Conservation (phyloP, 176 grass and related monocot genomes). For the Triticum turgidum region DNA sequence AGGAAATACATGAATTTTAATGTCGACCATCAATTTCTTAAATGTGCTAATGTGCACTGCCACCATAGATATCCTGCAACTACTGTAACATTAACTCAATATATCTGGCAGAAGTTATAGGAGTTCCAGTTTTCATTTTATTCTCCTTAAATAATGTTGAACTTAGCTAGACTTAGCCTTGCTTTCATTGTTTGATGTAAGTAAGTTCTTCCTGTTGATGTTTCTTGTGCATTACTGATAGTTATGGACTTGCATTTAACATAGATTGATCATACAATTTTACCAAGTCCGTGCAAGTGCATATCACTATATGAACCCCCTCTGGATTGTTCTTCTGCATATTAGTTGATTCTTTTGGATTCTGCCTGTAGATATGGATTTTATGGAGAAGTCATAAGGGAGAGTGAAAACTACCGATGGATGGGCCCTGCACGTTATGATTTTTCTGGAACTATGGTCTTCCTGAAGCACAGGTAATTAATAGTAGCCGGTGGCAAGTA, state of each 20-base stretch:
- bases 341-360: constrained; percentile 13
- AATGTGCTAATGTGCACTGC: background rate
- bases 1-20: constrained; percentile 10
- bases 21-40: background rate
- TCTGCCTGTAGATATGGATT: constrained; percentile 77
- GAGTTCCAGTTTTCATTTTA: background rate
- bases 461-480: constrained; percentile 88
- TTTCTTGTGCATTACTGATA: background rate
- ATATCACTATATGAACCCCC: background rate
- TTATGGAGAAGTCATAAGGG: constrained; percentile 97
- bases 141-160: background rate
- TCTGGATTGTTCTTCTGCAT: background rate
- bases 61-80: constrained; percentile 10
- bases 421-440: constrained; percentile 95
- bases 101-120: background rate
- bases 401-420: constrained; percentile 91
- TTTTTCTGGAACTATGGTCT: constrained; percentile 93
- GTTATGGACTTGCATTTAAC: background rate
- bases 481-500: background rate
- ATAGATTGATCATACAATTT: background rate
- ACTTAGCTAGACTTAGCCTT: background rate
- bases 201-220: background rate
- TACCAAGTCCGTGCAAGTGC: background rate
- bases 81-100: background rate
- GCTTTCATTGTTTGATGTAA: constrained; percentile 5